Base-by-base conservation (phyloP, 805 yeast species). In the Scheffersomyces stipitis region DNA sequence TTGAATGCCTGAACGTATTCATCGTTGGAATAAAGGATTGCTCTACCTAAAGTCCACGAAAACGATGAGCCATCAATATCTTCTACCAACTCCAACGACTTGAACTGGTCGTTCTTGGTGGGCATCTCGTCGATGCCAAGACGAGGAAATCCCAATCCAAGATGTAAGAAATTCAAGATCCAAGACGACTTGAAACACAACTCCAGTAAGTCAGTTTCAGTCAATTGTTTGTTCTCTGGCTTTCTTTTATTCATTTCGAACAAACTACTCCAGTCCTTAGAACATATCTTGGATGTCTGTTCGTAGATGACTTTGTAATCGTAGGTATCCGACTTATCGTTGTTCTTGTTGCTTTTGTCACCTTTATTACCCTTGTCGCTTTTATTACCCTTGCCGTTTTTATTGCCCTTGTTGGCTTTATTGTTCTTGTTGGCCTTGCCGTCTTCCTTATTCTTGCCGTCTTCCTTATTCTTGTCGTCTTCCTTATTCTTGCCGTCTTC, bases 171-270 rank as follows among this genome's bases (percentile, higher is more conserved):
- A 45, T 71, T 73, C 18, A 78, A 57, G 13, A 81, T 62, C 76
- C 84, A 81, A 3, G 78, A 67, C 0, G 84, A 67, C 47, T 76
- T 78, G 62, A 81, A 82, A 49, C 89, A 82, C 6, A 79, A 48
- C 33, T 74, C 75, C 1, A 75, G 55, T 9, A 78, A 53, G 24
- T 76, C 83, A 4, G 64, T 70, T 39, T 67, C 66, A 2, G 60
- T 50, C 16, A 72, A 42, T 26, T 66, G 71, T 3, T 47, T 36
- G 7, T 51, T 46, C 5, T 44, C 38, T n/a, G 57, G 44, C 23
- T 56, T 55, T 38, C 37, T 42, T 3, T 45, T 38, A 40, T 71
- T 71, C 32, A 70, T 45, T 16, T 54, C 54, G 14, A 66, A 54
- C 20, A 73, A 52, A 13, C 57, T 57, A 18, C 56, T 49, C 54